Conservation (phyloP, 225 moss, liverwort and hornwort species). For the Sphagnum tenellum region DNA sequence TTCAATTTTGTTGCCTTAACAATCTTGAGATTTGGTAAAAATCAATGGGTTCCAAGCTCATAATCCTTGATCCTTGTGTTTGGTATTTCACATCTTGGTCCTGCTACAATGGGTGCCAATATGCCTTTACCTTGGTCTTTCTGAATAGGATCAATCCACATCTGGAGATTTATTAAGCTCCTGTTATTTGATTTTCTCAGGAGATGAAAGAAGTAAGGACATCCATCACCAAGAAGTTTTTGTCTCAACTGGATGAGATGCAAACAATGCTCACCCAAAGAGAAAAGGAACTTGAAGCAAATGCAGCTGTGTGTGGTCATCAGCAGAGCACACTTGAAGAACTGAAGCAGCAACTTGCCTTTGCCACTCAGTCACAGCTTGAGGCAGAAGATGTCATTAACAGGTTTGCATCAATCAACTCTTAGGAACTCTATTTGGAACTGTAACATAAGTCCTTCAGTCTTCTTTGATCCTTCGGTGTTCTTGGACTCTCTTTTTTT, state of each 20-base stretch:
- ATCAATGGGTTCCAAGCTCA: too few species aligned
- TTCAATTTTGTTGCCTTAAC: not conserved
- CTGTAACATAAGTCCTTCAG: too few species aligned
- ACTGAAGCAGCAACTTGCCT: slow-evolving; percentile 82
- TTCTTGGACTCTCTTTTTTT: too few species aligned
- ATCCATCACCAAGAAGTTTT: slow-evolving; percentile 46
- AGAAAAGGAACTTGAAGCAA: slow-evolving; percentile 60
- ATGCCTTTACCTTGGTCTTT: too few species aligned
- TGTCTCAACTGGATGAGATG: slow-evolving; percentile 59
- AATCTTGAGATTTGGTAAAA: too few species aligned
- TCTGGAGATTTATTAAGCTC: too few species aligned
- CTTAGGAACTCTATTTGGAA: too few species aligned
- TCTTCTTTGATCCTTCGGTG: too few species aligned
- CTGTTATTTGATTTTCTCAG: slow-evolving; percentile 14
- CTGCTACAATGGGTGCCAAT: too few species aligned
- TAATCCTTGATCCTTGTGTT: too few species aligned
- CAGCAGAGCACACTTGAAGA: slow-evolving; percentile 70
- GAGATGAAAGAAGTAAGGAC: slow-evolving; percentile 68
- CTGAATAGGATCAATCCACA: too few species aligned
- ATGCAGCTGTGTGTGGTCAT: slow-evolving; percentile 49
- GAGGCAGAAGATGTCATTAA: slow-evolving; percentile 93
- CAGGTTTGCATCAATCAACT: slow-evolving; percentile 16
- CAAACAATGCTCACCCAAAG: slow-evolving; percentile 48
- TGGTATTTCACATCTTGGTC: too few species aligned
- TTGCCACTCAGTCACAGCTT: slow-evolving; percentile 70